A percentile compares a stretch with the other conserved stretches of the same genome.
These are phyloP conservation scores for Aegle marmelos DNA, from an alignment of 345 rosid genomes.

Conservation along the genomic window DNA sequence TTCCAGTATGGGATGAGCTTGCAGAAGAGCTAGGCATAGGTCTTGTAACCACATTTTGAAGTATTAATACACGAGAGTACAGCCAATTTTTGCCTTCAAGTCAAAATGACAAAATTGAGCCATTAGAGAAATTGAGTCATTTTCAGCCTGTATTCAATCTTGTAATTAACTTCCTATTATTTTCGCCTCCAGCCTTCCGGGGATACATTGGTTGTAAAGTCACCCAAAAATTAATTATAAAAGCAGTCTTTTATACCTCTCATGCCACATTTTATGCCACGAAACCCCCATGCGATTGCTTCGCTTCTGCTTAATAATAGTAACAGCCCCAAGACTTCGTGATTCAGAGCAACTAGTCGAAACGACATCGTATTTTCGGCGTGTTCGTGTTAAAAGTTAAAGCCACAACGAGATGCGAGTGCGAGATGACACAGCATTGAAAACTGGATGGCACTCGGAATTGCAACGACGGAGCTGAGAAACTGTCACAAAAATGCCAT, in stretches of 20 bases:
- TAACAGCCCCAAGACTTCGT: no score
- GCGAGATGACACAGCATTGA: no score
- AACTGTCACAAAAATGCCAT: background rate
- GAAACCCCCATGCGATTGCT: no score
- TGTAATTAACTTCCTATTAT: background rate
- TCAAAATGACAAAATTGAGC: background rate
- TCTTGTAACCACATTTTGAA: conserved; percentile 69
- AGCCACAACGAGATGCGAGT: no score
- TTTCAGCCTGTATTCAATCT: background rate
- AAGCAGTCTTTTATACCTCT: background rate
- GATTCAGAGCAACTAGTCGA: no score
- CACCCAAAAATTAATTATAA: background rate
- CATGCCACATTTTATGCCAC: no score
- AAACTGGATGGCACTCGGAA: background rate
- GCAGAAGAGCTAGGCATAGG: conserved; percentile 97
- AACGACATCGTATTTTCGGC: no score
- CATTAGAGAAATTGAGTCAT: conserved; percentile 8
- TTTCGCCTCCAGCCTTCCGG: background rate
- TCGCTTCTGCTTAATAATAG: no score
- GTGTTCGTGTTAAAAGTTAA: no score
- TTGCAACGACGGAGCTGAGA: background rate
- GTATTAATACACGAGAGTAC: background rate
- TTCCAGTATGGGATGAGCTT: conserved; percentile 91
- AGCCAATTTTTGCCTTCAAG: conserved; percentile 17
- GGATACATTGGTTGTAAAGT: background rate